phyloP scores from a whole-genome alignment of 2,329 filamentous ascomycete genomes.

The Clarireedia sp. region DNA sequence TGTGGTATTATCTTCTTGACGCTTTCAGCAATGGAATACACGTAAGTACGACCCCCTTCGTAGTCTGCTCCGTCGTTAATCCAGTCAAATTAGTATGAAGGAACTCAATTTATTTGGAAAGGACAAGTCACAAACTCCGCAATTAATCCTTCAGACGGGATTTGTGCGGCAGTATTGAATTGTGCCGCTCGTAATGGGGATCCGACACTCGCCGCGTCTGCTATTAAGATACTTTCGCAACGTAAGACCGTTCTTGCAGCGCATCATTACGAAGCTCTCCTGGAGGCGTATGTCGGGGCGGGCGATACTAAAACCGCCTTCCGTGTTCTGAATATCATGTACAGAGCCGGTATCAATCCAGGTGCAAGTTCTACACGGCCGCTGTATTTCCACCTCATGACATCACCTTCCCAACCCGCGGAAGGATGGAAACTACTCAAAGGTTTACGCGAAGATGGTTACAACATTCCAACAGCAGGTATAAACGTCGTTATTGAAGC shows the following conservation, averaged over 20 bases:
- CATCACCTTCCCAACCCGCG: constrained; percentile 36
- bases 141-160: constrained; percentile 55
- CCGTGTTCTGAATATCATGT: constrained; percentile 66
- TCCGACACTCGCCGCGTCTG: constrained; percentile 58
- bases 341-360: constrained; percentile 49
- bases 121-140: constrained; percentile 50
- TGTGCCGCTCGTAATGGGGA: constrained; percentile 65
- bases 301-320: constrained; percentile 60
- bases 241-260: constrained; percentile 49
- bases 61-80: constrained; percentile 11
- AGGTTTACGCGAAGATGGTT: constrained; percentile 41
- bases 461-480: constrained; percentile 42
- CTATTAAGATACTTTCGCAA: constrained; percentile 56
- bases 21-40: constrained; percentile 58
- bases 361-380: constrained; percentile 53
- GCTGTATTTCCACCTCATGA: constrained; percentile 49
- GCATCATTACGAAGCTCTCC: constrained; percentile 73
- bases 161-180: constrained; percentile 61
- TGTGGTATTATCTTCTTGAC: constrained; percentile 71
- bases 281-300: constrained; percentile 57
- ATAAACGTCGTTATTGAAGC: constrained; percentile 37
- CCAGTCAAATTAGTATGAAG: constrained; percentile 42
- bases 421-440: constrained; percentile 50
- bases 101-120: constrained; percentile 65
- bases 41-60: constrained; percentile 34